phyloP scores from a whole-genome alignment of 2,329 filamentous ascomycete species.

The Talaromyces sp. region DNA sequence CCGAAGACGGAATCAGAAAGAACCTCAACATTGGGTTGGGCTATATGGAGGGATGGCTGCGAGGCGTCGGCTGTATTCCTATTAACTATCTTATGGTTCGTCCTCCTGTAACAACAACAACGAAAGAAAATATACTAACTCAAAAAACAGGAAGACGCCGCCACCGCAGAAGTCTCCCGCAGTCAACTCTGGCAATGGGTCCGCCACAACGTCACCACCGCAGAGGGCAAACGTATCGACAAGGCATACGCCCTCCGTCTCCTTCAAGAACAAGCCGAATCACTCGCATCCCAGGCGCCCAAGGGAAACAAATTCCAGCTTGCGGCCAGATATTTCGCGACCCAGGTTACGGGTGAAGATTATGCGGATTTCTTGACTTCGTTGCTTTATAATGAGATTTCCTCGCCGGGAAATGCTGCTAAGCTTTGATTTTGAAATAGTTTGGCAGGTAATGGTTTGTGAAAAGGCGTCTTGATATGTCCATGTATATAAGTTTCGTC shows the following conservation, averaged over 20 bases:
- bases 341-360: constrained; percentile 92
- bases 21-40: constrained; percentile 94
- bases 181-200: constrained; percentile 97
- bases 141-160: constrained; percentile 69
- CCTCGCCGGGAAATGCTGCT: constrained; percentile 61
- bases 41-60: constrained; percentile 98
- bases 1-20: constrained; percentile 92
- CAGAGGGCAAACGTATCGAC: constrained; percentile 86
- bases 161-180: constrained; percentile 91
- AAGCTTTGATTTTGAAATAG: constrained; percentile 50
- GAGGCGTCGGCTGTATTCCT: constrained; percentile 89
- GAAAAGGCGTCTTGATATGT: constrained; percentile 1
- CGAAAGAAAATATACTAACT: background rate
- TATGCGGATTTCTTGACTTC: constrained; percentile 87
- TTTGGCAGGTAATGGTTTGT: background rate
- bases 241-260: constrained; percentile 85
- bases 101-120: background rate
- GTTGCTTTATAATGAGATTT: constrained; percentile 30
- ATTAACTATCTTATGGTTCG: constrained; percentile 90
- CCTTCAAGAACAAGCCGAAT: constrained; percentile 76
- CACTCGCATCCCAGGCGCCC: constrained; percentile 66
- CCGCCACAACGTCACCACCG: constrained; percentile 65
- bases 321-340: constrained; percentile 85
- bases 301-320: constrained; percentile 89
- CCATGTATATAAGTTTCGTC: background rate